phyloP scores from a whole-genome alignment of 2,329 filamentous ascomycete genomes.

The Aschersonia sp. region DNA sequence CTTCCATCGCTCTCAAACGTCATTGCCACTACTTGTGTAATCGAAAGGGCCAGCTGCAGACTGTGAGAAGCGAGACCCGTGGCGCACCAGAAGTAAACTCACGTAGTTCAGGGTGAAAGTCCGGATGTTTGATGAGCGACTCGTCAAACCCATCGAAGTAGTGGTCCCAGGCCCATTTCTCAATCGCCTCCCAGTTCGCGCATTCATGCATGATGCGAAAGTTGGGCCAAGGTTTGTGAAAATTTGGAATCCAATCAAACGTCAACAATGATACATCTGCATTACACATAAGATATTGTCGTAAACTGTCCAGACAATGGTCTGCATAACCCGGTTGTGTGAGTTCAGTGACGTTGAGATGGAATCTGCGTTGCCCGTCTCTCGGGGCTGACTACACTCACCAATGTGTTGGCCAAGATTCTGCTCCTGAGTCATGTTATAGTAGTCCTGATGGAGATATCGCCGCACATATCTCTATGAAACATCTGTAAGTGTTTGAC shows the following conservation, averaged over 20 bases:
- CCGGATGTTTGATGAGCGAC: slow-evolving; percentile 1
- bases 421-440: slow-evolving; percentile 4
- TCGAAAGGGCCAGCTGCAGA: slow-evolving; percentile 2
- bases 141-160: slow-evolving; percentile 3
- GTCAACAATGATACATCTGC: slow-evolving; percentile 2
- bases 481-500: neutral
- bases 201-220: slow-evolving; percentile 3
- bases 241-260: slow-evolving; percentile 4
- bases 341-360: too few species aligned
- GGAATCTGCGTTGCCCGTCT: neutral
- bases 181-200: slow-evolving; percentile 2
- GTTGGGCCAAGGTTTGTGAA: slow-evolving; percentile 4
- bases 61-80: too few species aligned
- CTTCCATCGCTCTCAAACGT: neutral
- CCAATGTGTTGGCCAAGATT: slow-evolving; percentile 4
- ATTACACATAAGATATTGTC: slow-evolving; percentile 4
- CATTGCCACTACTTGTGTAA: slow-evolving; percentile 1
- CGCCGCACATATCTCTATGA: slow-evolving; percentile 1
- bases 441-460: slow-evolving; percentile 3
- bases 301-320: slow-evolving; percentile 3
- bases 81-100: neutral
- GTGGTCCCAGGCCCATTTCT: slow-evolving; percentile 3
- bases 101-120: slow-evolving; percentile 4
- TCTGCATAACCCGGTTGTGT: neutral
- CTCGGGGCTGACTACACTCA: neutral